A percentile compares a stretch with the other conserved stretches of the same genome.
Conservation (phyloP, 75 land plant genomes). For the Pinus albicaulis region DNA sequence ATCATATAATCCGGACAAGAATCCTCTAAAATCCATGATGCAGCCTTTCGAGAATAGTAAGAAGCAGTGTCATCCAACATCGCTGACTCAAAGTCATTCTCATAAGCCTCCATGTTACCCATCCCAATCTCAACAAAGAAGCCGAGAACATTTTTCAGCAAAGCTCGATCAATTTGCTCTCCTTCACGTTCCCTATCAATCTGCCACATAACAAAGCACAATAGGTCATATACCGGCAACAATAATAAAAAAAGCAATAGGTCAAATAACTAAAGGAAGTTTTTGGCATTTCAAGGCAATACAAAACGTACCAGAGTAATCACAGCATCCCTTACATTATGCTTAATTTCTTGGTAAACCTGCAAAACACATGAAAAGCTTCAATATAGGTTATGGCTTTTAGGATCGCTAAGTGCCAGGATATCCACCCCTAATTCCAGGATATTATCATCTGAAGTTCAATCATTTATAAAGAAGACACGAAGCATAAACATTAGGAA, state of each 20-base stretch:
- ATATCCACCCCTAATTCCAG: neutral
- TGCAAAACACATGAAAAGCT: slow-evolving; percentile 19
- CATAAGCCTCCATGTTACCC: slow-evolving; percentile 90
- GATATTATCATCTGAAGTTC: neutral
- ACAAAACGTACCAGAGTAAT: slow-evolving; percentile 68
- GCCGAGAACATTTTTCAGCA: slow-evolving; percentile 89
- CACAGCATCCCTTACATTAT: slow-evolving; percentile 91
- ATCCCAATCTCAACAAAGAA: slow-evolving; percentile 97
- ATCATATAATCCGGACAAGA: slow-evolving; percentile 98
- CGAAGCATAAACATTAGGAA: too few relatives aligned
- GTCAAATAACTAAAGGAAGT: neutral
- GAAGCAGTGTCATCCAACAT: slow-evolving; percentile 83
- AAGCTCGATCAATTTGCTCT: slow-evolving; percentile 88
- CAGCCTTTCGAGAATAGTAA: slow-evolving; percentile 84
- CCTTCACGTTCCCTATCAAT: slow-evolving; percentile 96
- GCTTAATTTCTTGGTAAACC: slow-evolving; percentile 85
- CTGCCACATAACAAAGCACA: slow-evolving; percentile 23
- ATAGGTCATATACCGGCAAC: neutral
- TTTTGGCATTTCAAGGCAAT: neutral
- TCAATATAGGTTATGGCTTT: neutral
- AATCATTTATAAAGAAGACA: neutral
- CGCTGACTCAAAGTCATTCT: slow-evolving; percentile 80
- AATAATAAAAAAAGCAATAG: neutral
- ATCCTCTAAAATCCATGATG: slow-evolving; percentile 92
- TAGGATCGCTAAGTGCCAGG: neutral